Evolutionary conservation across 495 filamentous ascomycete species (phyloP), one percentile per base, ranked within the genome.

Genomic region (Penicillium nucicola): DNA sequence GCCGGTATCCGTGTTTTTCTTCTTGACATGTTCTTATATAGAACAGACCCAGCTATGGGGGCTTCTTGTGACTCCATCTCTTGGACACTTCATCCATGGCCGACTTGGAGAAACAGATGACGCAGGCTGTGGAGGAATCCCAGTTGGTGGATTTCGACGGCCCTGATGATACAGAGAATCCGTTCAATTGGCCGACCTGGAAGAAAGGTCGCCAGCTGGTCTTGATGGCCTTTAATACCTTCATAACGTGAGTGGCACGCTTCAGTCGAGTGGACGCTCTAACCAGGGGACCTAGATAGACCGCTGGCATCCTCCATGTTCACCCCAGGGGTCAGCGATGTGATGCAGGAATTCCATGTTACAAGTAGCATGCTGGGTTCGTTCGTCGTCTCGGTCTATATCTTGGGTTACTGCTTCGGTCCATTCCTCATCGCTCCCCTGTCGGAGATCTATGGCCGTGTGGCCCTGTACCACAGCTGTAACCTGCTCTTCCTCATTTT

Each of bases 231-330:
- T 56, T 79, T 6, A 70, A 78, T 40, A 84, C 82, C 7, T 75
- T 87, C 47, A 70, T 85, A 56, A 83, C 77, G 72, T 75, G 64
- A 44, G 60, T 62, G 17, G 12, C 34, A 35, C 22, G n/a, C 23
- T 19, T 14, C 14, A 42, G 10, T 19, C 17, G 12, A 20, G 22
- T 15, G n/a, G n/a, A n/a, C 2, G 45, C 8, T 8, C 53, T 56
- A 42, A 56, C 35, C 22, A 23, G 23, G 4, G 25, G 6, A 28
- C 25, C 25, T 28, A 28, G 25, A 1, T 40, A 64, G 64, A 11
- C 62, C 64, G 3, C 73, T 87, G 31, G 83, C 83, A 0, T 84
- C 84, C 1, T 83, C 83, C 2, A 85, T 87, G 63, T 76, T 87
- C 45, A 80, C 84, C 0, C 84, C 84, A 2, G 82, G 80, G 7